These are phyloP conservation scores for Agaricus subrufescens DNA, from an alignment of 768 basidiomycete species.

Conservation along the genomic window DNA sequence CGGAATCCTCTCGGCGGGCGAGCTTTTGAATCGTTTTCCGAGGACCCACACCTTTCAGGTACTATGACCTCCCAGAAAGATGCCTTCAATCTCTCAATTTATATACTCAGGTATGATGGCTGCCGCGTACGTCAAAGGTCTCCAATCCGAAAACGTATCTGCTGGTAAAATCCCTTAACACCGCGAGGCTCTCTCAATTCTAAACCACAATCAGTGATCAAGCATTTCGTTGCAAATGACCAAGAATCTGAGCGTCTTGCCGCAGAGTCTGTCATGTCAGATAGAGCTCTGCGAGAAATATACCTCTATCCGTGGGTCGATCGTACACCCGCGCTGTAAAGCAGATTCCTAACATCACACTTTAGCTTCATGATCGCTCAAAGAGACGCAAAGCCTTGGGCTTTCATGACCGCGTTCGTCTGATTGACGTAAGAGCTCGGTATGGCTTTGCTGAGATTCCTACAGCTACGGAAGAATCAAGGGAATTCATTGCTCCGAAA, in stretches of 20 bases:
- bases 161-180: slow-evolving; percentile 33
- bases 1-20: slow-evolving; percentile 57
- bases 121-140: slow-evolving; percentile 63
- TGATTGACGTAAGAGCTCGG: neutral
- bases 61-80: neutral
- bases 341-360: slow-evolving; percentile 1
- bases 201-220: slow-evolving; percentile 41
- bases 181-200: neutral
- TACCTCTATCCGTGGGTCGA: slow-evolving; percentile 61
- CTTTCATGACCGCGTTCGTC: slow-evolving; percentile 61
- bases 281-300: slow-evolving; percentile 64
- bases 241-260: slow-evolving; percentile 69
- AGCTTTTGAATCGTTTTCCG: slow-evolving; percentile 69
- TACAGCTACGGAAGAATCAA: slow-evolving; percentile 68
- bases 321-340: neutral
- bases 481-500: slow-evolving; percentile 69
- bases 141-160: slow-evolving; percentile 62
- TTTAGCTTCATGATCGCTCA: slow-evolving; percentile 68
- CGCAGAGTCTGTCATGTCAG: slow-evolving; percentile 58
- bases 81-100: neutral
- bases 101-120: slow-evolving; percentile 44
- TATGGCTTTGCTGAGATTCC: neutral
- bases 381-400: slow-evolving; percentile 54
- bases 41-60: slow-evolving; percentile 68
- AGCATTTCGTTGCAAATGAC: slow-evolving; percentile 72